A percentile compares a stretch with the other conserved stretches of the same genome.
Conservation (phyloP, 352 stramenopile genomes). For the Globisporangium carolinianum region DNA sequence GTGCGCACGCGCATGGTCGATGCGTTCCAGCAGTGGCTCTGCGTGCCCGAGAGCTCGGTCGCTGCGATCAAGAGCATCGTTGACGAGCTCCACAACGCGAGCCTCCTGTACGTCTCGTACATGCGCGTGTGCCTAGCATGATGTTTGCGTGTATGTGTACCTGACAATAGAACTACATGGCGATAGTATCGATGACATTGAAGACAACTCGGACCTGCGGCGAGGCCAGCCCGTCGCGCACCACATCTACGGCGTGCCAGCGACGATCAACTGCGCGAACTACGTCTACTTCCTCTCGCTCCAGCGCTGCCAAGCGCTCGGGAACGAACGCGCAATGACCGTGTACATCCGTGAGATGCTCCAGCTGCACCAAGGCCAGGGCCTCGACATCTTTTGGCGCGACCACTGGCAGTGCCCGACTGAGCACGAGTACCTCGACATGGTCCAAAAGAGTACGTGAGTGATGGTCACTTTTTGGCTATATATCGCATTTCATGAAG, state of each 20-base stretch:
- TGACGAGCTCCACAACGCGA: slow-evolving; percentile 94
- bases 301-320: slow-evolving; percentile 85
- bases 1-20: slow-evolving; percentile 84
- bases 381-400: slow-evolving; percentile 94
- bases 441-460: slow-evolving; percentile 92
- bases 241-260: slow-evolving; percentile 93
- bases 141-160: background rate
- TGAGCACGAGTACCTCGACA: slow-evolving; percentile 89
- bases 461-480: too few species aligned
- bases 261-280: slow-evolving; percentile 98
- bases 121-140: background rate
- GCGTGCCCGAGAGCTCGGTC: slow-evolving; percentile 50
- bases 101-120: slow-evolving; percentile 61
- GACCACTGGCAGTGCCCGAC: slow-evolving; percentile 88
- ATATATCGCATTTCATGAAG: background rate
- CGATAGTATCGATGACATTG: slow-evolving; percentile 94
- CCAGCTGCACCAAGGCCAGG: slow-evolving; percentile 93
- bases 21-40: slow-evolving; percentile 84
- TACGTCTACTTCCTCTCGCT: slow-evolving; percentile 98
- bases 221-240: slow-evolving; percentile 93
- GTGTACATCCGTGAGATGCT: slow-evolving; percentile 95
- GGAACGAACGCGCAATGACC: slow-evolving; percentile 77
- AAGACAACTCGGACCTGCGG: slow-evolving; percentile 95
- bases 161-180: background rate
- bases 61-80: slow-evolving; percentile 91